These are phyloP conservation scores for Quercus gilva DNA, from an alignment of 306 rosid genomes.

Conservation along the genomic window DNA sequence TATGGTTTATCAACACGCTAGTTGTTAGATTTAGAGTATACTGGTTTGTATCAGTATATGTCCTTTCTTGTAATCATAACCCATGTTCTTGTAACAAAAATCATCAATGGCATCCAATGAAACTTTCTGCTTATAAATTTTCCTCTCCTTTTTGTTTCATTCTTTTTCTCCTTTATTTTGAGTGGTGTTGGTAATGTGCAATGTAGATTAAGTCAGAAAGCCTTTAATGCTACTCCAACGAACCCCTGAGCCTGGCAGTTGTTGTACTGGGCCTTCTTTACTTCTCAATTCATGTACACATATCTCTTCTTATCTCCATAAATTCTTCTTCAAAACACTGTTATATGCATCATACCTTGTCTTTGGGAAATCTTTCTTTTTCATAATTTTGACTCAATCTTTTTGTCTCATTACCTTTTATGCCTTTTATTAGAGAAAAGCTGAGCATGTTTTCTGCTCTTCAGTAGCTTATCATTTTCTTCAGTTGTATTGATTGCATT, in stretches of 20 bases:
- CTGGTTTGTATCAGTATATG: not conserved
- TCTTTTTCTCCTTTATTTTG: conserved; percentile 5
- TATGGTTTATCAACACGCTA: not conserved
- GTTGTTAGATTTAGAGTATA: not conserved
- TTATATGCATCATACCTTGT: conserved; percentile 26
- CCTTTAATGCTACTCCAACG: conserved; percentile 99
- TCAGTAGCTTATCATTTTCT: not conserved
- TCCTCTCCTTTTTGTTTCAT: conserved; percentile 29
- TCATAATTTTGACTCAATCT: conserved; percentile 38
- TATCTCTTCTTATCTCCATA: conserved; percentile 47
- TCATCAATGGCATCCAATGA: conserved; percentile 45
- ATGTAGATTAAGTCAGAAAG: conserved; percentile 40
- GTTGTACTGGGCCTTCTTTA: conserved; percentile 71
- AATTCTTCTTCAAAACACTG: conserved; percentile 50
- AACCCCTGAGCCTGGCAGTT: conserved; percentile 88
- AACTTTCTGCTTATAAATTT: conserved; percentile 40
- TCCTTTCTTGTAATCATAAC: conserved; percentile 13
- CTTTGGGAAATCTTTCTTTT: conserved; percentile 30
- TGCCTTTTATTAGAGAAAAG: conserved; percentile 30
- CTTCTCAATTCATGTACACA: conserved; percentile 49
- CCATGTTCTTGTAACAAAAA: conserved; percentile 50
- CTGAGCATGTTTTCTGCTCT: conserved; percentile 19
- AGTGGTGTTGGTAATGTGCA: conserved; percentile 42
- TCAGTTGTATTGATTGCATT: conserved; percentile 22
- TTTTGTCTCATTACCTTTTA: conserved; percentile 42